These are phyloP conservation scores for Drechslerella dactyloides DNA, from an alignment of 2,329 filamentous ascomycete genomes.

Conservation along the genomic window DNA sequence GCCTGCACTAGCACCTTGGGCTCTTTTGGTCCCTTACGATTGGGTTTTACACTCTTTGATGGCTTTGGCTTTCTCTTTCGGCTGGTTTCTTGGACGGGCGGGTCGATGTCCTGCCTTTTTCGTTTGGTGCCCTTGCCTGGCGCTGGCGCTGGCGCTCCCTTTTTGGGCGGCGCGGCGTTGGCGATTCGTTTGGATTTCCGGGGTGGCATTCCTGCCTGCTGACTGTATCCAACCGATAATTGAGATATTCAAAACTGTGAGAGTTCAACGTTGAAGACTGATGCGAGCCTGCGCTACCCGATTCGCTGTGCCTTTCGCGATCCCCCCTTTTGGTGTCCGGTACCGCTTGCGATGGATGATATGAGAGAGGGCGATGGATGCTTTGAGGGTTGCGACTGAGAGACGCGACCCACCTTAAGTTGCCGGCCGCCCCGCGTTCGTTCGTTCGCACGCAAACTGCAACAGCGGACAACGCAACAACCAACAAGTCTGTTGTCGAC, in stretches of 20 bases:
- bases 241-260: not conserved
- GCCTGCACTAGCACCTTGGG: not conserved
- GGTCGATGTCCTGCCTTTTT: not conserved
- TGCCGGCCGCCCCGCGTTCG: not conserved
- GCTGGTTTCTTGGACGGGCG: not conserved
- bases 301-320: not conserved
- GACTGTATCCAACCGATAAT: not conserved
- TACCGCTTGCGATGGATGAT: not conserved
- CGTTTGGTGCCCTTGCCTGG: not conserved
- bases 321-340: not conserved
- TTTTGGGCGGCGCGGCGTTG: slow-evolving; percentile 1
- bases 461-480: not conserved
- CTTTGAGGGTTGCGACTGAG: not conserved
- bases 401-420: not conserved
- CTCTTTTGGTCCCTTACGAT: not conserved
- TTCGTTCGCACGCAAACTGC: not conserved
- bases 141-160: not conserved
- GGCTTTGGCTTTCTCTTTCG: not conserved
- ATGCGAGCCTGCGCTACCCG: not conserved
- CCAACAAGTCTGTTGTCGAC: too few species aligned
- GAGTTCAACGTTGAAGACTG: not conserved
- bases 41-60: too few species aligned
- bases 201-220: not conserved
- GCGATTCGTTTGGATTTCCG: slow-evolving; percentile 6
- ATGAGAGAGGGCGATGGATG: not conserved